These are phyloP conservation scores for Inga oerstediana DNA, from an alignment of 306 rosid species.

Conservation along the genomic window DNA sequence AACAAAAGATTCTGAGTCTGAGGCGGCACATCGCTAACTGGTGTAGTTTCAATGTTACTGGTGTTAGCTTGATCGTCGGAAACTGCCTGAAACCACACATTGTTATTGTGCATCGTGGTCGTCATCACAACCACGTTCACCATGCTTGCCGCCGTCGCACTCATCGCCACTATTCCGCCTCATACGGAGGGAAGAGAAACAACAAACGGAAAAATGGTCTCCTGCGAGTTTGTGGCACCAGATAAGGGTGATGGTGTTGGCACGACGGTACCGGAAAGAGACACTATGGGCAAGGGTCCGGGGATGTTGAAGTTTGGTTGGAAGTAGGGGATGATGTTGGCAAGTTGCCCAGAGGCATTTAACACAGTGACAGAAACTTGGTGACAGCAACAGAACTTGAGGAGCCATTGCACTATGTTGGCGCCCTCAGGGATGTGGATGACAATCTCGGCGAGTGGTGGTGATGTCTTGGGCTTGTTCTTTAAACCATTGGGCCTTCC, in stretches of 20 bases:
- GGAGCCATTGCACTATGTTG: slow-evolving; percentile 51
- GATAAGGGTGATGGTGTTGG: background rate
- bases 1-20: too few species aligned
- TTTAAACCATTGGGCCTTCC: slow-evolving; percentile 79
- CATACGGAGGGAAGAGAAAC: background rate
- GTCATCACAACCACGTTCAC: background rate
- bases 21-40: too few species aligned
- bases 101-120: background rate
- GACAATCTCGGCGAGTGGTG: background rate
- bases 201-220: background rate
- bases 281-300: slow-evolving; percentile 53
- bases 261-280: slow-evolving; percentile 31
- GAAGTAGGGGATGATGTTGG: slow-evolving; percentile 45
- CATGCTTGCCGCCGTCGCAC: background rate
- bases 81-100: too few species aligned
- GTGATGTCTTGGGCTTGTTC: slow-evolving; percentile 52
- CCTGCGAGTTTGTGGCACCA: background rate
- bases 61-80: too few species aligned
- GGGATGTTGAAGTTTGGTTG: slow-evolving; percentile 31
- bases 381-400: slow-evolving; percentile 40
- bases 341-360: slow-evolving; percentile 50
- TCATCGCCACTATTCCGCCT: background rate
- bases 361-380: slow-evolving; percentile 43
- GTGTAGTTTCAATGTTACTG: too few species aligned
- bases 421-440: slow-evolving; percentile 58